Conservation (phyloP, 768 basidiomycete genomes). For the Leccinum longicurvipes region DNA sequence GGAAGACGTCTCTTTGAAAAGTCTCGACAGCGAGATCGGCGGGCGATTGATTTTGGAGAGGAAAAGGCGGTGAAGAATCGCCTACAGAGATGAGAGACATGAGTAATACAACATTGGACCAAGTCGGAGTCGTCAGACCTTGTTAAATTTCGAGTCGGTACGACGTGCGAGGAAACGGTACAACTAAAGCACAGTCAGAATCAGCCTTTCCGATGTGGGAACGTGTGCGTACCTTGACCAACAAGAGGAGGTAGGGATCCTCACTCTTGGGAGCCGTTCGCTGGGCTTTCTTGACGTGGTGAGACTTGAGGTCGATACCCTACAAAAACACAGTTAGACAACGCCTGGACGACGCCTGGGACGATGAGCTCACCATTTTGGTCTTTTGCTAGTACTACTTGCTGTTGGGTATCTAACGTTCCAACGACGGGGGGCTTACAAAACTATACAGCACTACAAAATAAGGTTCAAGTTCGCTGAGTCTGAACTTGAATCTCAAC, state of each 20-base stretch:
- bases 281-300: slow-evolving; percentile 98
- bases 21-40: slow-evolving; percentile 91
- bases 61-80: slow-evolving; percentile 94
- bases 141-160: slow-evolving; percentile 95
- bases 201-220: slow-evolving; percentile 2
- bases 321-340: slow-evolving; percentile 30
- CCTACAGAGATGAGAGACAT: slow-evolving; percentile 42
- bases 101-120: slow-evolving; percentile 9
- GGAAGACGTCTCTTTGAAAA: slow-evolving; percentile 75
- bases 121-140: slow-evolving; percentile 44
- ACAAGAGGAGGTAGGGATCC: slow-evolving; percentile 97
- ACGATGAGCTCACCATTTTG: slow-evolving; percentile 78
- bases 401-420: slow-evolving; percentile 34
- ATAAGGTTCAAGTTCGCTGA: slow-evolving; percentile 36
- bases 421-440: slow-evolving; percentile 50
- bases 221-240: slow-evolving; percentile 78
- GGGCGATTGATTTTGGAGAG: slow-evolving; percentile 97
- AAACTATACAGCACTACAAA: slow-evolving; percentile 56
- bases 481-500: slow-evolving; percentile 26
- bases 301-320: slow-evolving; percentile 95
- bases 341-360: slow-evolving; percentile 23
- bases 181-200: slow-evolving; percentile 50
- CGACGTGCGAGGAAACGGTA: slow-evolving; percentile 99
- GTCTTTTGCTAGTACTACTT: slow-evolving; percentile 54
- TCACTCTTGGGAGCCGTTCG: slow-evolving; percentile 96